These are phyloP conservation scores for Rhizophora mangle DNA, from an alignment of 345 rosid species.

Conservation along the genomic window DNA sequence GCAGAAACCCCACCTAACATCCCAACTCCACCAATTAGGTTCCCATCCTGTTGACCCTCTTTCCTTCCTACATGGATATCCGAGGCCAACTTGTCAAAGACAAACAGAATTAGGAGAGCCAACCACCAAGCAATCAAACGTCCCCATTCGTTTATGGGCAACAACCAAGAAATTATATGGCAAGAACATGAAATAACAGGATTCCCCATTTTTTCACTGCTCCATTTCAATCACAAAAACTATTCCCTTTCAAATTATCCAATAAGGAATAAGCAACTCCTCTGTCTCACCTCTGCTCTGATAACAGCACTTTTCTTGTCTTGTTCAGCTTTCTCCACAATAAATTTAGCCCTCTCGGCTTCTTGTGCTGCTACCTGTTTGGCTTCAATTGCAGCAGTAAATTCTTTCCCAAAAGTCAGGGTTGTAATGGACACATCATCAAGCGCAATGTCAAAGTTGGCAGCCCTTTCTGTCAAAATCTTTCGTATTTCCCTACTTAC, in stretches of 20 bases:
- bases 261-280: background rate
- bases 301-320: constrained; percentile 90
- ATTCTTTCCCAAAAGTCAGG: constrained; percentile 89
- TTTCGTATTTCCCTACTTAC: constrained; percentile 89
- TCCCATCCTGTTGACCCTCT: too few relatives aligned
- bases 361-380: constrained; percentile 97
- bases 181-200: too few relatives aligned
- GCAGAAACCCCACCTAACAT: too few relatives aligned
- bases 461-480: constrained; percentile 78
- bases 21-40: too few relatives aligned
- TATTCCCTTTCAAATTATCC: background rate
- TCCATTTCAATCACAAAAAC: too few relatives aligned
- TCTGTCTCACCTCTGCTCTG: constrained; percentile 67
- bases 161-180: too few relatives aligned
- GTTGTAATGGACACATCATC: constrained; percentile 89
- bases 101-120: too few relatives aligned
- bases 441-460: constrained; percentile 63
- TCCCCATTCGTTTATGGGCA: too few relatives aligned
- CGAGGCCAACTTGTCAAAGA: too few relatives aligned
- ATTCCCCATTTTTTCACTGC: too few relatives aligned
- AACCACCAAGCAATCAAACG: too few relatives aligned
- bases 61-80: too few relatives aligned
- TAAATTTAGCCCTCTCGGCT: constrained; percentile 88
- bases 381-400: constrained; percentile 91
- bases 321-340: constrained; percentile 93